Conservation (phyloP, 2,329 filamentous ascomycete genomes). For the Penicillium sp. region DNA sequence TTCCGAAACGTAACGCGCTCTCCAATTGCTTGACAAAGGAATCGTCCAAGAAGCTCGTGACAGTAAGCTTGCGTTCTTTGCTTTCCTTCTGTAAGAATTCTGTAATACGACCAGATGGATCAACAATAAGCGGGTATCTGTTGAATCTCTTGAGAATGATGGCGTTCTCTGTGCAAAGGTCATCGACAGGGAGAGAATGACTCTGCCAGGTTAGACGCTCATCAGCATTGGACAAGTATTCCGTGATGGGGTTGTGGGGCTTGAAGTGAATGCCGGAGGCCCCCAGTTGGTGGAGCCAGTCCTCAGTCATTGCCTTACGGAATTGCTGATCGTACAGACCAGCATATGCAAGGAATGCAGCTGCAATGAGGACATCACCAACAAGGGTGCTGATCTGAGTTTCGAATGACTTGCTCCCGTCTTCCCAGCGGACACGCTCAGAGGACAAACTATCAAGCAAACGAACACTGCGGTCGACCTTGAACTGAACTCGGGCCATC, state of each 20-base stretch:
- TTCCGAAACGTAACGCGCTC: constrained; percentile 94
- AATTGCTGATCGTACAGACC: constrained; percentile 98
- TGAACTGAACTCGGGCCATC: constrained; percentile 95
- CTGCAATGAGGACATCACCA: constrained; percentile 92
- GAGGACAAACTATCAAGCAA: constrained; percentile 93
- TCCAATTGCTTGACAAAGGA: constrained; percentile 98
- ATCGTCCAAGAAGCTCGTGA: constrained; percentile 97
- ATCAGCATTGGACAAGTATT: constrained; percentile 94
- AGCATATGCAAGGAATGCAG: constrained; percentile 93
- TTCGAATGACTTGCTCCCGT: constrained; percentile 96
- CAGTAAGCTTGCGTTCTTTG: constrained; percentile 87
- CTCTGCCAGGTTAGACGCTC: constrained; percentile 94
- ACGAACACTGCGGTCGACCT: constrained; percentile 93
- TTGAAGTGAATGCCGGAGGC: constrained; percentile 94
- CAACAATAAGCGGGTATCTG: constrained; percentile 95
- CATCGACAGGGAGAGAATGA: constrained; percentile 88
- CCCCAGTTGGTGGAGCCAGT: constrained; percentile 91
- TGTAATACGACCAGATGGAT: constrained; percentile 89
- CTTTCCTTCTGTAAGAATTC: constrained; percentile 95
- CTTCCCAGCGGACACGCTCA: constrained; percentile 90
- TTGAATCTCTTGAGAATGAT: constrained; percentile 98
- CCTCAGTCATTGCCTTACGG: constrained; percentile 94
- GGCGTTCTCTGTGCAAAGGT: constrained; percentile 97
- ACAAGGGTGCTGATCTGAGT: constrained; percentile 96
- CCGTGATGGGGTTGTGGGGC: constrained; percentile 87